A percentile compares a stretch with the other conserved stretches of the same genome.
Evolutionary conservation across 129 eudicot genomes (phyloP).

Genomic region (Gnaphalium uliginosum): DNA sequence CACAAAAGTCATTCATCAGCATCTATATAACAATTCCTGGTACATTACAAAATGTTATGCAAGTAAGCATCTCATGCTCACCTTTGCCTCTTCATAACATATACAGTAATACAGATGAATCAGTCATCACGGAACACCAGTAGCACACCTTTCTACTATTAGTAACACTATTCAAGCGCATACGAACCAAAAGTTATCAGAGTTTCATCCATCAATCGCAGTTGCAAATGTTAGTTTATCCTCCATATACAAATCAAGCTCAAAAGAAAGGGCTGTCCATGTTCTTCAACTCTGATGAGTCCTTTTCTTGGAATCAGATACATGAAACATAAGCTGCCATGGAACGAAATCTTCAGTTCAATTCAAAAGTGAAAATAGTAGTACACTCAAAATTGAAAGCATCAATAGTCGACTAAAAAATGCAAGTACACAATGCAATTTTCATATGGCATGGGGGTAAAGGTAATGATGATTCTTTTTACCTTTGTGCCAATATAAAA

Average conservation of each 20-base stretch:
- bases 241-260: not conserved
- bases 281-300: constrained; percentile 38
- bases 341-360: constrained; percentile 77
- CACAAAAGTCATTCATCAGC: not conserved
- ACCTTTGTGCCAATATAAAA: constrained; percentile 92
- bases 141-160: not conserved
- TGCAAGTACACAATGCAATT: not conserved
- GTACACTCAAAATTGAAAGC: not conserved
- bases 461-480: constrained; percentile 10
- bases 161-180: not conserved
- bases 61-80: not conserved
- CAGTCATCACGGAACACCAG: not conserved
- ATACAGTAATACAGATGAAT: not conserved
- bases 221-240: not conserved
- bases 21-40: not conserved
- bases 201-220: not conserved
- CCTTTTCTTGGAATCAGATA: constrained; percentile 63
- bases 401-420: not conserved
- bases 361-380: too few relatives aligned
- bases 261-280: constrained; percentile 6
- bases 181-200: not conserved
- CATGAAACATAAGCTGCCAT: constrained; percentile 91
- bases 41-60: not conserved
- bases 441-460: not conserved
- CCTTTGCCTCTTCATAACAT: not conserved